Conservation (phyloP, 257 asterid genomes). For the Solanum pimpinellifolium region DNA sequence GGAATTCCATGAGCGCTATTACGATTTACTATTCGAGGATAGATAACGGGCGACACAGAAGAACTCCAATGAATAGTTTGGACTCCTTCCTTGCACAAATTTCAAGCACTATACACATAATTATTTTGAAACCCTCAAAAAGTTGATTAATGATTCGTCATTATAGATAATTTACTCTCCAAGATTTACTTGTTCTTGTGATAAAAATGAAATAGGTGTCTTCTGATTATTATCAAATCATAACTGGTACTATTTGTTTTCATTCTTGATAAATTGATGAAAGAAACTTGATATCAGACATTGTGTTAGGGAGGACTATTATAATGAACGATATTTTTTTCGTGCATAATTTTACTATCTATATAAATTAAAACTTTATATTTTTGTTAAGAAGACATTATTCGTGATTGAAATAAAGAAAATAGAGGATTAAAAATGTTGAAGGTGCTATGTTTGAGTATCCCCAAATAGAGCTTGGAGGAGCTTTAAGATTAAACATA, state of each 20-base stretch:
- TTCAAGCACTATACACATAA: neutral
- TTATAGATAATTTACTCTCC: neutral
- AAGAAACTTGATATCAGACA: too few relatives aligned
- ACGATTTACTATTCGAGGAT: neutral
- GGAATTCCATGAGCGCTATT: neutral
- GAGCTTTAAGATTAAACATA: neutral
- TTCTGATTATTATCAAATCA: too few relatives aligned
- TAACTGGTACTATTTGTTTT: too few relatives aligned
- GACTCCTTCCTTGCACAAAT: neutral
- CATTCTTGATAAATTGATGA: neutral
- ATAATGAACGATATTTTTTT: neutral
- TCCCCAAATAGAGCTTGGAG: neutral
- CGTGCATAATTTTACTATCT: neutral
- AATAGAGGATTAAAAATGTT: neutral
- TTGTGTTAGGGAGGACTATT: neutral
- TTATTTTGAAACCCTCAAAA: neutral
- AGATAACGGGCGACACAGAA: neutral
- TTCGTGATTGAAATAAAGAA: neutral
- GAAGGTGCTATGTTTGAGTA: neutral
- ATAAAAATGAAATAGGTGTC: neutral
- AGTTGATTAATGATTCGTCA: too few relatives aligned
- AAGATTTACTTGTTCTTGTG: neutral
- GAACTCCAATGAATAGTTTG: too few relatives aligned
- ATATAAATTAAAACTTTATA: neutral
- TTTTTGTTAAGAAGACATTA: neutral